Evolutionary conservation across 805 yeast genomes (phyloP).

Genomic region (Saccharomycopsis oosterbeekiorum): DNA sequence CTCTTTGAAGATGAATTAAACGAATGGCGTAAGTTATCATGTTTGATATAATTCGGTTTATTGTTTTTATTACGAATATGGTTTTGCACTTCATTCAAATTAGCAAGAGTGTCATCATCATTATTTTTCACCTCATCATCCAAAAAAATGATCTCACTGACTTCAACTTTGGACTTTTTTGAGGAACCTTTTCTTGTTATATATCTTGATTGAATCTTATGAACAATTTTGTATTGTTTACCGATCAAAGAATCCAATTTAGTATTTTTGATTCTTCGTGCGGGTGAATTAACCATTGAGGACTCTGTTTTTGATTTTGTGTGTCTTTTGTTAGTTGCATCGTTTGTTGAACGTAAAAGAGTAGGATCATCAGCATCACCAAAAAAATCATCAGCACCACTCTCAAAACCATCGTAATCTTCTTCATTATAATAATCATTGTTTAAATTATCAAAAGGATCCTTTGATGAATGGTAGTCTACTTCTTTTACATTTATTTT

Average conservation of each 20-base stretch:
- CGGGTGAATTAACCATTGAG: background rate
- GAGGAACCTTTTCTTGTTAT: conserved; percentile 6
- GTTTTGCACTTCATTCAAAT: background rate
- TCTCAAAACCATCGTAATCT: background rate
- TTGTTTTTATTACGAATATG: no score
- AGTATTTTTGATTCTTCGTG: background rate
- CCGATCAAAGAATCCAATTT: background rate
- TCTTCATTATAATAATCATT: background rate
- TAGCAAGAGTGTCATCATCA: background rate
- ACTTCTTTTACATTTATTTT: no score
- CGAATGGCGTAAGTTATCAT: background rate
- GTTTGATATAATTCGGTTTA: no score
- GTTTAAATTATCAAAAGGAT: background rate
- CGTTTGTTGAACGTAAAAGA: no score
- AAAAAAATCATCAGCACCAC: no score
- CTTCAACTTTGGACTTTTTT: conserved; percentile 12
- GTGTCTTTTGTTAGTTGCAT: background rate
- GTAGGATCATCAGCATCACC: no score
- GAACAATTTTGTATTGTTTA: conserved; percentile 5
- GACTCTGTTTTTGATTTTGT: background rate
- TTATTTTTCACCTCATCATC: background rate
- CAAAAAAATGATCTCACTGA: conserved; percentile 15
- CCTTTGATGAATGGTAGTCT: background rate
- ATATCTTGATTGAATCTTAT: background rate
- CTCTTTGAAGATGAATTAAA: background rate